Evolutionary conservation across 1,284 basidiomycete genomes (phyloP).

Genomic region (Trametes polyzona): DNA sequence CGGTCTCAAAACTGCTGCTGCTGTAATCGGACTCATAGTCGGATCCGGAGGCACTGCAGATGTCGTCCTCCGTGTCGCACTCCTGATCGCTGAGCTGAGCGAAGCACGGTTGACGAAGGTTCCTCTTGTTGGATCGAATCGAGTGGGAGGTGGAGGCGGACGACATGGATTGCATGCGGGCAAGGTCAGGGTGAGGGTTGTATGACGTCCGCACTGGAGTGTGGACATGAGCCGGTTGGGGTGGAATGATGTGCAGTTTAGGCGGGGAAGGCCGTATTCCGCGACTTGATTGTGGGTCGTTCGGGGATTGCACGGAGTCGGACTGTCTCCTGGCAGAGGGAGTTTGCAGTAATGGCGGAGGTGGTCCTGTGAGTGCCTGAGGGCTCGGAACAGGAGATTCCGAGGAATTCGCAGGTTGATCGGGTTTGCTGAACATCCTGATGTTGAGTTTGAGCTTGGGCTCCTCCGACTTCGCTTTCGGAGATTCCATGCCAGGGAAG

Average conservation of each 20-base stretch:
- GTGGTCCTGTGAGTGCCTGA: slow-evolving; percentile 8
- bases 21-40: slow-evolving; percentile 21
- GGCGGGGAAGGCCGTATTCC: slow-evolving; percentile 12
- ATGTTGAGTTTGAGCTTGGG: slow-evolving; percentile 2
- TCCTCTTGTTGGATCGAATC: not conserved
- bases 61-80: slow-evolving; percentile 15
- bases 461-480: not conserved
- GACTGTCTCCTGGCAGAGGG: not conserved
- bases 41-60: slow-evolving; percentile 11
- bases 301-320: slow-evolving; percentile 6
- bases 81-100: slow-evolving; percentile 6
- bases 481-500: slow-evolving; percentile 59
- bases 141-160: slow-evolving; percentile 12
- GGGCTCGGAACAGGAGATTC: not conserved
- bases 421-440: not conserved
- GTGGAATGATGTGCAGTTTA: slow-evolving; percentile 20
- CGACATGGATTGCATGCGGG: slow-evolving; percentile 13
- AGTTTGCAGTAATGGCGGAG: slow-evolving; percentile 4
- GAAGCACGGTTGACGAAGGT: slow-evolving; percentile 2
- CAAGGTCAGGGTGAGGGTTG: not conserved
- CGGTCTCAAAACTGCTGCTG: slow-evolving; percentile 9
- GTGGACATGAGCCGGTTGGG: slow-evolving; percentile 8
- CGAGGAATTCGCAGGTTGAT: not conserved
- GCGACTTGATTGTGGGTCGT: not conserved
- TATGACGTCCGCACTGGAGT: slow-evolving; percentile 17